A percentile compares a stretch with the other conserved stretches of the same genome.
Conservation (phyloP, 371 early-diverging fungal genomes). For the Mucor racemosus region DNA sequence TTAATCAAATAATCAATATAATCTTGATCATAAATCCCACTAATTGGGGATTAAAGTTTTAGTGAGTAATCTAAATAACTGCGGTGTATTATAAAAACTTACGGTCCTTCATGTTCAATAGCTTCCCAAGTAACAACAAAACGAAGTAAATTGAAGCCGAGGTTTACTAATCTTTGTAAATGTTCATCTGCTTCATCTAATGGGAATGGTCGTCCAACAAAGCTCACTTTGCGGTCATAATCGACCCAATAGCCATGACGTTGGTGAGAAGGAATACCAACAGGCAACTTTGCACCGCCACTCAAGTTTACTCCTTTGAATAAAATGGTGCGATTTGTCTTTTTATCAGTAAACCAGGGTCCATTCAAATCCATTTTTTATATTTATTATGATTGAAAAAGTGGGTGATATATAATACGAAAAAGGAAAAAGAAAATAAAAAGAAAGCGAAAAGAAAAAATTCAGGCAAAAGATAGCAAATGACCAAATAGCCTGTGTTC, state of each 20-base stretch:
- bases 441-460: neutral
- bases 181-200: slow-evolving; percentile 86
- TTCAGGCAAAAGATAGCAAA: too few species aligned
- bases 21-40: slow-evolving; percentile 84
- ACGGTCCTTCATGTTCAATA: slow-evolving; percentile 81
- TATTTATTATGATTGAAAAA: too few species aligned
- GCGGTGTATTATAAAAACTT: too few species aligned
- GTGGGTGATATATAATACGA: neutral
- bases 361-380: slow-evolving; percentile 53
- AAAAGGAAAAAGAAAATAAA: neutral
- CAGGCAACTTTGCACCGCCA: slow-evolving; percentile 66
- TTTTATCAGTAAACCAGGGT: slow-evolving; percentile 64
- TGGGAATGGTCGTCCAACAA: slow-evolving; percentile 81
- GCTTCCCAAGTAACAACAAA: slow-evolving; percentile 88
- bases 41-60: slow-evolving; percentile 22
- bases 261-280: slow-evolving; percentile 54
- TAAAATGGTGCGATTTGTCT: slow-evolving; percentile 56
- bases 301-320: slow-evolving; percentile 73
- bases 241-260: slow-evolving; percentile 58
- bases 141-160: slow-evolving; percentile 84
- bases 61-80: too few species aligned
- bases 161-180: slow-evolving; percentile 67
- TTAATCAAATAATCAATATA: slow-evolving; percentile 79
- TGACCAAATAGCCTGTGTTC: too few species aligned
- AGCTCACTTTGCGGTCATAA: slow-evolving; percentile 59